Conservation (phyloP, 306 rosid species). For the Medicago truncatula region MtrunA17r5.0-ANR NC_053044.1:53001001-53001500, state of each 20-base stretch:
- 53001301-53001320: neutral
- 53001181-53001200: conserved; percentile 53
- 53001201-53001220: conserved; percentile 43
- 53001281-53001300: conserved; percentile 25
- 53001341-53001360: conserved; percentile 43
- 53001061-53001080: conserved; percentile 48
- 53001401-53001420: neutral
- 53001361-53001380: conserved; percentile 56
- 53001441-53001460: too few species aligned
- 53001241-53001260: conserved; percentile 36
- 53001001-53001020: conserved; percentile 84
- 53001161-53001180: too few species aligned
- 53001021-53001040: conserved; percentile 71
- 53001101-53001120: neutral
- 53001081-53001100: neutral
- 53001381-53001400: neutral
- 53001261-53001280: conserved; percentile 34
- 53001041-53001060: conserved; percentile 47
- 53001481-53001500: too few species aligned
- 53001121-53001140: neutral
- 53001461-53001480: too few species aligned
- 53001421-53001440: neutral
- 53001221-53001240: conserved; percentile 38
- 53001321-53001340: conserved; percentile 18
- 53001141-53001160: too few species aligned